These are phyloP conservation scores for Xylariaceae sp. DNA, from an alignment of 2,329 filamentous ascomycete genomes.

Conservation along the genomic window DNA sequence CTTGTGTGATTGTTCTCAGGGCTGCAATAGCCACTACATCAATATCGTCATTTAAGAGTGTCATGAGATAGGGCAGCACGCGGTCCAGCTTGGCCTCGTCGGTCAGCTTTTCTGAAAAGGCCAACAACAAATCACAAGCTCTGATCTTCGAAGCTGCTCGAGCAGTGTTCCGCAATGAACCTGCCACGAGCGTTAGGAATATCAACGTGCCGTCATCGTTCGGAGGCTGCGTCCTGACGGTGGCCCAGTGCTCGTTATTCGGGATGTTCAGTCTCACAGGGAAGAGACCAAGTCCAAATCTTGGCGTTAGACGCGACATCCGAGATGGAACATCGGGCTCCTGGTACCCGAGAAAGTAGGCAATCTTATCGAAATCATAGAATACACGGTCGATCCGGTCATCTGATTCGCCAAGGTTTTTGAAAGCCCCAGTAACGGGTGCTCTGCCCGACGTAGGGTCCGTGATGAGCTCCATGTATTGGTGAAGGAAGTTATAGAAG, in stretches of 20 bases:
- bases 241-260: conserved; percentile 71
- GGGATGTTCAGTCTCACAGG: conserved; percentile 84
- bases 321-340: conserved; percentile 38
- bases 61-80: conserved; percentile 84
- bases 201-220: conserved; percentile 88
- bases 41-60: conserved; percentile 73
- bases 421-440: conserved; percentile 61
- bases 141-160: conserved; percentile 82
- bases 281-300: conserved; percentile 60
- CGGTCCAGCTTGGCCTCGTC: conserved; percentile 96
- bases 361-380: conserved; percentile 95
- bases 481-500: conserved; percentile 95
- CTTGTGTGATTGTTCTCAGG: conserved; percentile 80
- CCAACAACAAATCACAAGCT: conserved; percentile 85
- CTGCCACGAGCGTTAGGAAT: conserved; percentile 83
- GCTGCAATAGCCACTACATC: conserved; percentile 84
- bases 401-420: conserved; percentile 81
- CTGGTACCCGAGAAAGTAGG: conserved; percentile 81
- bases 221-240: conserved; percentile 55
- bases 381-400: conserved; percentile 92
- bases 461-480: conserved; percentile 95
- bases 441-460: conserved; percentile 79
- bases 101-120: conserved; percentile 84
- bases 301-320: conserved; percentile 36
- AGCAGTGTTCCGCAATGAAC: conserved; percentile 84